Evolutionary conservation across 805 yeast genomes (phyloP).

Genomic region (Cyberlindnera suaveolens): DNA sequence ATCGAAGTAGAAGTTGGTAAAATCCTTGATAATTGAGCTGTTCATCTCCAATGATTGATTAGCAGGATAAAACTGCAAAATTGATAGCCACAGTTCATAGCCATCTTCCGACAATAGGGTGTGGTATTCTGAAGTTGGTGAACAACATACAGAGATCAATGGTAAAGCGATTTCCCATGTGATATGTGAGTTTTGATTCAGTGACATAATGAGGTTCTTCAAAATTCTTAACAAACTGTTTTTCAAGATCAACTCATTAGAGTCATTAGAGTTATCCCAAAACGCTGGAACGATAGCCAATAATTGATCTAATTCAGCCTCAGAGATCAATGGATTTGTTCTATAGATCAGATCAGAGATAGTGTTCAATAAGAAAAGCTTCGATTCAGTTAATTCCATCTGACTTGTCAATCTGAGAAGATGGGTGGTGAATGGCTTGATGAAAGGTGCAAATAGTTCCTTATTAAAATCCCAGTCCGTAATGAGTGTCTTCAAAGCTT

Average conservation of each 20-base stretch:
- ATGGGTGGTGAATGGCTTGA: constrained; percentile 44
- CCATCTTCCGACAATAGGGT: constrained; percentile 77
- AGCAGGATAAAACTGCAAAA: constrained; percentile 55
- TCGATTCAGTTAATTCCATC: constrained; percentile 64
- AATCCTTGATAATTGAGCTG: constrained; percentile 15
- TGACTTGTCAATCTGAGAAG: constrained; percentile 44
- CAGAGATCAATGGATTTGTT: constrained; percentile 57
- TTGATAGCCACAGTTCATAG: constrained; percentile 71
- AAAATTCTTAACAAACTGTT: constrained; percentile 50
- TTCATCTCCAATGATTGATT: constrained; percentile 8
- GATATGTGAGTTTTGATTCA: constrained; percentile 45
- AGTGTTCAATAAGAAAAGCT: constrained; percentile 64
- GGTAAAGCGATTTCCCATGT: constrained; percentile 58
- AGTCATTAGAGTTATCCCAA: constrained; percentile 58
- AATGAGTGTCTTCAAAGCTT: constrained; percentile 59
- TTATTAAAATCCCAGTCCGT: constrained; percentile 87
- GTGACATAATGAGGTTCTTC: constrained; percentile 47
- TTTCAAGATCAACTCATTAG: constrained; percentile 41
- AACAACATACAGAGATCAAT: constrained; percentile 54
- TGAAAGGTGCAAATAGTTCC: constrained; percentile 57
- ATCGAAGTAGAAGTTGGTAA: constrained; percentile 35
- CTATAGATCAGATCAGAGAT: constrained; percentile 56
- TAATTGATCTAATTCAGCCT: constrained; percentile 43
- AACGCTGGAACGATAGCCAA: constrained; percentile 58
- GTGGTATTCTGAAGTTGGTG: constrained; percentile 48